Conservation (phyloP, 192 early-diverging fungal genomes). For the Linnemannia hyalina region DNA sequence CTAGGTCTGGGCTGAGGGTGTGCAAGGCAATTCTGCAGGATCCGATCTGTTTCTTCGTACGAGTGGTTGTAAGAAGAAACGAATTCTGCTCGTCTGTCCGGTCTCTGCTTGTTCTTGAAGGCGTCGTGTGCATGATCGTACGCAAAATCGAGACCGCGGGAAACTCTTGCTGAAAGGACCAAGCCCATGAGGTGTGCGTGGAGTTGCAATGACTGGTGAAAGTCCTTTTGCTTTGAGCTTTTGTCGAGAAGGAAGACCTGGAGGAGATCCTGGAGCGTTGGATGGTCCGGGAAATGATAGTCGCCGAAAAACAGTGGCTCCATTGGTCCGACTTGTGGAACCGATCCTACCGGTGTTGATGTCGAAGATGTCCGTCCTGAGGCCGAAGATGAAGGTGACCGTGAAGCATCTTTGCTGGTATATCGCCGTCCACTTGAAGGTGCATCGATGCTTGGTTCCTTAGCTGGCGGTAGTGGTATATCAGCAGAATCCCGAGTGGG, state of each 20-base stretch:
- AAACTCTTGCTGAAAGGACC: slow-evolving; percentile 40
- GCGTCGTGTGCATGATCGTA: slow-evolving; percentile 56
- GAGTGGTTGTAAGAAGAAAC: slow-evolving; percentile 48
- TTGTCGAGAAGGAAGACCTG: slow-evolving; percentile 56
- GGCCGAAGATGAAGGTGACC: background rate
- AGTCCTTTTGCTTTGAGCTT: slow-evolving; percentile 55
- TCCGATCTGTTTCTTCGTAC: slow-evolving; percentile 49
- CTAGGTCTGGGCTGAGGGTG: slow-evolving; percentile 56
- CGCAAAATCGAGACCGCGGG: slow-evolving; percentile 34
- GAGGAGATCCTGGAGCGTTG: slow-evolving; percentile 32
- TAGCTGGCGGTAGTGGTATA: background rate
- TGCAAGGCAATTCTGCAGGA: slow-evolving; percentile 39
- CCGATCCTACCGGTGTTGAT: background rate
- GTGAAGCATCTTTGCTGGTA: background rate
- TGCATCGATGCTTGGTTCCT: background rate
- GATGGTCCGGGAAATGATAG: slow-evolving; percentile 49
- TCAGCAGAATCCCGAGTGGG: background rate
- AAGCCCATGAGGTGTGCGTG: slow-evolving; percentile 55
- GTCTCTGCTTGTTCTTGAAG: slow-evolving; percentile 55
- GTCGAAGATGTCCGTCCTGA: background rate
- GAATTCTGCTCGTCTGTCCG: slow-evolving; percentile 51
- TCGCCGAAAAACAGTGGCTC: slow-evolving; percentile 45
- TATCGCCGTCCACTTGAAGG: background rate
- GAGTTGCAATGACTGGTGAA: slow-evolving; percentile 49
- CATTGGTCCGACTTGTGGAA: background rate